Evolutionary conservation across 371 early-diverging fungal genomes (phyloP), one percentile per base, ranked within the genome.

Genomic region (Mortierella sp.): DNA sequence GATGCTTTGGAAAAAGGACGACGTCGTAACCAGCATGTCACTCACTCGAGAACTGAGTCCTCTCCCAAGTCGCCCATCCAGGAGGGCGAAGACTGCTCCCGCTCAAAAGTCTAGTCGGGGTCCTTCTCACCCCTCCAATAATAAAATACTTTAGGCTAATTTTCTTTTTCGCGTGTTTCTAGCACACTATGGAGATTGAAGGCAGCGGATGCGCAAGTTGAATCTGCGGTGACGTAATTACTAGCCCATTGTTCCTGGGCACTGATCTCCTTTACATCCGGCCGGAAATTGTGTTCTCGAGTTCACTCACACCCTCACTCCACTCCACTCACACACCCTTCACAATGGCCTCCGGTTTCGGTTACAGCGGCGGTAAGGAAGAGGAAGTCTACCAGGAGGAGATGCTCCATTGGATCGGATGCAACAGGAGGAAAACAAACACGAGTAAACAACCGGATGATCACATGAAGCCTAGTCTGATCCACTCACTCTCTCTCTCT

Each of bases 271-370:
- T 38, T 38, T 38, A 38, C 42, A 34, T 65, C 65, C 65, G 65
- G 38, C 65, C 65, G 65, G 65, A 34, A 65, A 65, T 65, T 38
- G 21, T 16, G 14, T 65, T 65, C 38, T 38, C 65, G 13, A 65
- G 31, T 31, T 65, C 3, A 34, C 38, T 54, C 16, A 38, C 65
- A 65, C 34, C 63, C 38, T 65, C 65, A 65, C 65, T 65, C 42
- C 65, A 65, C 65, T 77, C 72, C 65, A 52, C n/a, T 50, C 44
- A 75, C 74, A 80, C 42, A 38, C 42, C 42, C 42, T 38, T 38
- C 42, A 38, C 57, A 48, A 89, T 89, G 90, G 88, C 90, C 68
- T 90, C 90, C 42, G 90, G 90, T 80, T 90, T 86, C 83, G 89
- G 90, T 84, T 84, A 82, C 80, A 75, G 81, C 80, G 90, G 90